phyloP scores from a whole-genome alignment of 2,329 filamentous ascomycete species.

The Aspergillus phoenicis region DNA sequence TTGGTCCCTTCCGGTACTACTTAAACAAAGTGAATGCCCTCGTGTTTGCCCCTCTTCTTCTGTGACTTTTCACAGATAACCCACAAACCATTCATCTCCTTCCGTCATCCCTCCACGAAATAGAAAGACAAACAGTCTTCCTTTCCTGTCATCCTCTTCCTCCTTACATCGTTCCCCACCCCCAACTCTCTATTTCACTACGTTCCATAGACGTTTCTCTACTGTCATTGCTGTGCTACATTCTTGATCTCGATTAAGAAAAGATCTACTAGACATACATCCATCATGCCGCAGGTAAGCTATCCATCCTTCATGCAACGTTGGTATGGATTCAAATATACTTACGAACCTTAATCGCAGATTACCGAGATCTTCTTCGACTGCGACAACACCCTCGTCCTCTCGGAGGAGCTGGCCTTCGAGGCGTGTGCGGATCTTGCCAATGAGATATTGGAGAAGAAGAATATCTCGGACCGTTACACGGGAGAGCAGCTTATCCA shows the following conservation, averaged over 20 bases:
- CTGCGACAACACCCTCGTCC: constrained; percentile 85
- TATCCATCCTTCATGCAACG: background rate
- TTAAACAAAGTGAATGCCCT: constrained; percentile 6
- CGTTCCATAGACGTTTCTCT: background rate
- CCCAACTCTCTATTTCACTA: constrained; percentile 6
- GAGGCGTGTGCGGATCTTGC: constrained; percentile 86
- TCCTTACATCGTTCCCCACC: background rate
- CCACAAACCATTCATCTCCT: background rate
- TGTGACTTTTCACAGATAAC: background rate
- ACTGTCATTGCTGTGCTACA: background rate
- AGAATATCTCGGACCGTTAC: constrained; percentile 68
- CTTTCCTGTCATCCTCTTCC: background rate
- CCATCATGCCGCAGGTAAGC: constrained; percentile 41
- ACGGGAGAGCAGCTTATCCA: constrained; percentile 75
- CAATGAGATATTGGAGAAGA: constrained; percentile 77
- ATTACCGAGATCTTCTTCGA: constrained; percentile 75
- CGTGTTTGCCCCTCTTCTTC: background rate
- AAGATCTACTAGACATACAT: constrained; percentile 1
- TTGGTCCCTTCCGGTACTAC: background rate
- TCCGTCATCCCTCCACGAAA: background rate
- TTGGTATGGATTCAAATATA: constrained; percentile 9
- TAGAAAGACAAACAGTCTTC: background rate
- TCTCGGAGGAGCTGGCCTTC: constrained; percentile 88
- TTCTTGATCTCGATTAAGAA: background rate
- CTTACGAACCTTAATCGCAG: constrained; percentile 38